These are phyloP conservation scores for Phytophthora multivora DNA, from an alignment of 352 stramenopile genomes.

Conservation along the genomic window DNA sequence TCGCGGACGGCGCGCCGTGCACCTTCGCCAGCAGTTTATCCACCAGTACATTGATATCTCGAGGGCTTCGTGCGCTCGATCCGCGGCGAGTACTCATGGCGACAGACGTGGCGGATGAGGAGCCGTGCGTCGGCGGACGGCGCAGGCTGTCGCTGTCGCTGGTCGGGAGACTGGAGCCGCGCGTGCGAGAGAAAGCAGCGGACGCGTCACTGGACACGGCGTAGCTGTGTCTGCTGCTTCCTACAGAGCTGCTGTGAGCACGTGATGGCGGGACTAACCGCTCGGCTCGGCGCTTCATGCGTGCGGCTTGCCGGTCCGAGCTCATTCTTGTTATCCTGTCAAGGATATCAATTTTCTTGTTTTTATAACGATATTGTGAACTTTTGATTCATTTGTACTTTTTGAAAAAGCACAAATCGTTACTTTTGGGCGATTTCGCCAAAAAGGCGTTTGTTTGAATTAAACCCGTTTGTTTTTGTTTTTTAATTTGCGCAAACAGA, in stretches of 20 bases:
- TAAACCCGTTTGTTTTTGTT: too few species aligned
- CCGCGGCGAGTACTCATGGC: constrained; percentile 38
- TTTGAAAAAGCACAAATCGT: too few species aligned
- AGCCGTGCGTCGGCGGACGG: constrained; percentile 13
- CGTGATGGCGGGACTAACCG: constrained; percentile 18
- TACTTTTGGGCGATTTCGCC: too few species aligned
- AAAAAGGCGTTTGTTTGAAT: too few species aligned
- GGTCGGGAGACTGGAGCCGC: constrained; percentile 11
- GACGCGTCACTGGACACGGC: constrained; percentile 2
- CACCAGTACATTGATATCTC: constrained; percentile 59
- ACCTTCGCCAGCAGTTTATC: constrained; percentile 60
- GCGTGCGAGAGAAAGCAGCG: constrained; percentile 7
- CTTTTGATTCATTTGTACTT: too few species aligned
- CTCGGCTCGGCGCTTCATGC: constrained; percentile 54
- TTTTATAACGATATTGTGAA: too few species aligned
- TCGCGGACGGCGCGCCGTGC: constrained; percentile 55
- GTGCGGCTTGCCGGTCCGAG: constrained; percentile 35
- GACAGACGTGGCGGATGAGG: constrained; percentile 33
- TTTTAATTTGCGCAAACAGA: too few species aligned
- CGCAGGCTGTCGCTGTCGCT: constrained; percentile 9
- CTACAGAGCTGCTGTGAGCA: constrained; percentile 19
- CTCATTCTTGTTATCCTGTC: constrained; percentile 19
- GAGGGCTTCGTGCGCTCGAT: constrained; percentile 29
- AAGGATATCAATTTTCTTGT: too few species aligned
- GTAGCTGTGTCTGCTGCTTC: constrained; percentile 7